Percentiles rank a stretch among this genome's conserved stretches.
Conservation (phyloP, 495 filamentous ascomycete species). For the Daldinia caldariorum region DNA sequence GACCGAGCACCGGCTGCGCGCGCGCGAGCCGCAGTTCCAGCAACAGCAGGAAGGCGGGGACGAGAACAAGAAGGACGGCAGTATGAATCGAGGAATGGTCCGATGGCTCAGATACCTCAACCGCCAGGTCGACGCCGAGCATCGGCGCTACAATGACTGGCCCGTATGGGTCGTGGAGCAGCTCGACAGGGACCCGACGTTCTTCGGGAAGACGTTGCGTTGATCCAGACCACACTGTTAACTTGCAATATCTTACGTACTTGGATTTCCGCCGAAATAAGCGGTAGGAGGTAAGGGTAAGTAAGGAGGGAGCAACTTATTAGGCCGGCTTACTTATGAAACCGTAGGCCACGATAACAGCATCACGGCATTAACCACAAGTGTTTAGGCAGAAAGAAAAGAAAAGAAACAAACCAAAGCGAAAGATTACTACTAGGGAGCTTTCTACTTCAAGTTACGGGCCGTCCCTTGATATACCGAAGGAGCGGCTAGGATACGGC, state of each 20-base stretch:
- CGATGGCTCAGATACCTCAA: conserved; percentile 58
- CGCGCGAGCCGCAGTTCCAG: conserved; percentile 11
- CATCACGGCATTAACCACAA: background rate
- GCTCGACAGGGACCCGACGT: conserved; percentile 47
- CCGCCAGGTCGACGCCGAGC: conserved; percentile 49
- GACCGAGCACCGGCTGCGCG: conserved; percentile 42
- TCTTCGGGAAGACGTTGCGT: conserved; percentile 49
- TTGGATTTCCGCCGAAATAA: background rate
- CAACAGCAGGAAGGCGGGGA: background rate
- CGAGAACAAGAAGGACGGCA: background rate
- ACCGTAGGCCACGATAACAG: background rate
- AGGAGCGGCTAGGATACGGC: conserved; percentile 1
- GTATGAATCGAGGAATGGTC: conserved; percentile 46
- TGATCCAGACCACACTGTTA: background rate
- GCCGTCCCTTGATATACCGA: conserved; percentile 1
- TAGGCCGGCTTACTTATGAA: background rate
- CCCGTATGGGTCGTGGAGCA: conserved; percentile 60
- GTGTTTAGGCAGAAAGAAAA: background rate
- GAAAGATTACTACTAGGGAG: background rate
- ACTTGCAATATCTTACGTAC: background rate
- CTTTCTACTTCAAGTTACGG: background rate
- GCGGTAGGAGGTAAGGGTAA: background rate
- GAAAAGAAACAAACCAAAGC: too few species aligned
- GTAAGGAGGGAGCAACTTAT: background rate
- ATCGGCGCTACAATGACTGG: conserved; percentile 56